Conservation (phyloP, 2,329 filamentous ascomycete genomes). For the Cryphonectria naterciae region DNA sequence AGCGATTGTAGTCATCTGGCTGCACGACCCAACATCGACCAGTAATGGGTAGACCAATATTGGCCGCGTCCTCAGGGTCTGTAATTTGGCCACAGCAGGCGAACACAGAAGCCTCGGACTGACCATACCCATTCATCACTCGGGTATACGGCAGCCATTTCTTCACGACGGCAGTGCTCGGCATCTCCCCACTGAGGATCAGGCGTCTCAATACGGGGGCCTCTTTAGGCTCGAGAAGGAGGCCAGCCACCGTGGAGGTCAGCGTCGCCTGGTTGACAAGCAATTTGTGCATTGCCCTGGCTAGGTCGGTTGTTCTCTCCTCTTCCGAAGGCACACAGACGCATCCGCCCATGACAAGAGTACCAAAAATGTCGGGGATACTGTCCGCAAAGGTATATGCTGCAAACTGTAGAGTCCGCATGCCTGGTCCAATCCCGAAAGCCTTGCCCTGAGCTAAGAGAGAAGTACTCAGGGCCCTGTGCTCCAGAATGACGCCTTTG, state of each 20-base stretch:
- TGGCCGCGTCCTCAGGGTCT: constrained; percentile 23
- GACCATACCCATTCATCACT: constrained; percentile 32
- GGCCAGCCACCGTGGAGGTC: constrained; percentile 34
- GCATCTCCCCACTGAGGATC: constrained; percentile 32
- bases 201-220: constrained; percentile 27
- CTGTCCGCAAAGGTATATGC: neutral
- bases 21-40: constrained; percentile 37
- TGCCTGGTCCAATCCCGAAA: neutral
- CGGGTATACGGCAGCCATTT: constrained; percentile 26
- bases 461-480: neutral
- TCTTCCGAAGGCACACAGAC: constrained; percentile 10
- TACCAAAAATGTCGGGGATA: neutral
- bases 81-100: constrained; percentile 6
- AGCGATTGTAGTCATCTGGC: constrained; percentile 30
- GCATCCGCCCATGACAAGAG: constrained; percentile 9
- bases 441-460: neutral
- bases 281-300: constrained; percentile 32
- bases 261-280: constrained; percentile 31
- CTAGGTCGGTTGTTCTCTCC: constrained; percentile 8
- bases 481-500: neutral
- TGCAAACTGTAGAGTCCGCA: neutral
- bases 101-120: constrained; percentile 26
- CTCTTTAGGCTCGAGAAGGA: constrained; percentile 27
- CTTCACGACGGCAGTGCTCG: constrained; percentile 27
- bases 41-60: constrained; percentile 29